A percentile compares a stretch with the other conserved stretches of the same genome.
These are phyloP conservation scores for Scheffersomyces ergatensis DNA, from an alignment of 805 yeast species.

Conservation along the genomic window DNA sequence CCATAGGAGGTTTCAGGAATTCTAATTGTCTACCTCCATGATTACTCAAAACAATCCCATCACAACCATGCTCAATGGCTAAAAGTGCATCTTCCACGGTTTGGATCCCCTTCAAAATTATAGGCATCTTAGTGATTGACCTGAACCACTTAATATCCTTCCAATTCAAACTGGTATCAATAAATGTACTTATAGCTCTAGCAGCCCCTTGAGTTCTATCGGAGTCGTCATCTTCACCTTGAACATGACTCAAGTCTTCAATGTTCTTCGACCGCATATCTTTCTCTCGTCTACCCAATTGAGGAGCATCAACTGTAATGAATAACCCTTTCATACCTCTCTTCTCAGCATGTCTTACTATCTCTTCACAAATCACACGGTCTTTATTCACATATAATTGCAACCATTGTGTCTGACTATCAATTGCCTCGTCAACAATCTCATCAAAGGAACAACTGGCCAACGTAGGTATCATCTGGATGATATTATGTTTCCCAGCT, in stretches of 20 bases:
- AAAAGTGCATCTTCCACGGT: constrained; percentile 61
- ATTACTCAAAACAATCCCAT: constrained; percentile 66
- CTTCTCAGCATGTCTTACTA: constrained; percentile 69
- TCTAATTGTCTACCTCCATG: constrained; percentile 78
- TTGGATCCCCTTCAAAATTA: constrained; percentile 62
- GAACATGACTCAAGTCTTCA: constrained; percentile 44
- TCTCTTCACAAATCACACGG: constrained; percentile 56
- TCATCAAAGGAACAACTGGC: constrained; percentile 89
- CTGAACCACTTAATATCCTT: constrained; percentile 40
- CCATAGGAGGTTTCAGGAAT: constrained; percentile 58
- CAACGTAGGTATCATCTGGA: constrained; percentile 91
- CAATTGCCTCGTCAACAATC: constrained; percentile 65
- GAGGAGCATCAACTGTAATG: constrained; percentile 92
- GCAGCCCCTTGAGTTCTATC: constrained; percentile 83
- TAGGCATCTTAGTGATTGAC: constrained; percentile 35
- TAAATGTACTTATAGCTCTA: constrained; percentile 80
- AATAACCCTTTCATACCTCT: constrained; percentile 80
- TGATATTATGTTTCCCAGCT: constrained; percentile 64
- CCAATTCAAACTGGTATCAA: constrained; percentile 45
- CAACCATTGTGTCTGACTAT: constrained; percentile 79
- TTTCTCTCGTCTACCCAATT: constrained; percentile 86
- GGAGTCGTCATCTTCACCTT: constrained; percentile 47
- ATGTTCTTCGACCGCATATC: constrained; percentile 68
- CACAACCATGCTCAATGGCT: constrained; percentile 58
- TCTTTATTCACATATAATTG: constrained; percentile 84